Evolutionary conservation across 2,329 filamentous ascomycete genomes (phyloP).

Genomic region (Massarina eburnea): DNA sequence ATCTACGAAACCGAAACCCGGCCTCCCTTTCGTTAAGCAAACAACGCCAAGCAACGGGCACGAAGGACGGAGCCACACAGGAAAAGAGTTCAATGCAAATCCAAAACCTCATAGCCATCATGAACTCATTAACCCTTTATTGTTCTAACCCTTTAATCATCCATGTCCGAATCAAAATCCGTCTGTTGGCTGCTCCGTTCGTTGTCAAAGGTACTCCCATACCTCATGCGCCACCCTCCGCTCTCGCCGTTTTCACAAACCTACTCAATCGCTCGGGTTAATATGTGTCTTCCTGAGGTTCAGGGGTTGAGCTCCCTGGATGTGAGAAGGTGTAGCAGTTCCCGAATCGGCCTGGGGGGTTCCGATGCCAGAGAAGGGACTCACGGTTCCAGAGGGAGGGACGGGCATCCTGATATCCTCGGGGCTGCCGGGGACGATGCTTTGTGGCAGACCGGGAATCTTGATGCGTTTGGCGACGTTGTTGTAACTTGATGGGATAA

Average conservation of each 20-base stretch:
- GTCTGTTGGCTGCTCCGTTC: constrained; percentile 24
- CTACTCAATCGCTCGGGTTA: constrained; percentile 31
- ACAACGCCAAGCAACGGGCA: neutral
- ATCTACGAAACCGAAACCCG: neutral
- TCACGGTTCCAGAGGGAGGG: constrained; percentile 57
- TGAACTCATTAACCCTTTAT: neutral
- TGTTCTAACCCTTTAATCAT: constrained; percentile 5
- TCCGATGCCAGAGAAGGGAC: constrained; percentile 46
- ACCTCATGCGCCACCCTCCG: constrained; percentile 14
- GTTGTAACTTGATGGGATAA: constrained; percentile 95
- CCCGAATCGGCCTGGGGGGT: constrained; percentile 34
- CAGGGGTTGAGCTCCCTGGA: constrained; percentile 22
- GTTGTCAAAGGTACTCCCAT: constrained; percentile 22
- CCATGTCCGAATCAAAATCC: constrained; percentile 17
- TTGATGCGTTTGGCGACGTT: constrained; percentile 91
- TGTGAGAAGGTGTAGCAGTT: constrained; percentile 23
- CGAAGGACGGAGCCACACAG: neutral
- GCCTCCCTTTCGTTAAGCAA: neutral
- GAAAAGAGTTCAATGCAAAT: neutral
- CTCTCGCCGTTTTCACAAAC: neutral
- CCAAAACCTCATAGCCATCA: neutral
- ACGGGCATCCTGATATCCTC: constrained; percentile 81
- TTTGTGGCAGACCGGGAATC: constrained; percentile 68
- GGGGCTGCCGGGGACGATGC: constrained; percentile 74
- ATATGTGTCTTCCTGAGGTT: constrained; percentile 31